Conservation (phyloP, 371 early-diverging fungal genomes). For the Blakeslea trispora region DNA sequence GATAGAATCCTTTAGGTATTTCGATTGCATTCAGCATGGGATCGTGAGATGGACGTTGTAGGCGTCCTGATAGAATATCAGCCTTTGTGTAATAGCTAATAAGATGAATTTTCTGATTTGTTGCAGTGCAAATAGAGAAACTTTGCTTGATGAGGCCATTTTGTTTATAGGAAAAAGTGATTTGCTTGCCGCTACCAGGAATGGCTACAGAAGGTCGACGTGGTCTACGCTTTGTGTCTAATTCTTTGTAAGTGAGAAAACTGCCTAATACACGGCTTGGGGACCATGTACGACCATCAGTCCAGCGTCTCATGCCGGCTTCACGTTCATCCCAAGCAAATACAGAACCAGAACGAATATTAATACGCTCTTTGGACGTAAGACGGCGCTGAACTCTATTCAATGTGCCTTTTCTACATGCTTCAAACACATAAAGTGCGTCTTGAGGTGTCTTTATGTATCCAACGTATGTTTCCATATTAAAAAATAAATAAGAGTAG, state of each 20-base stretch:
- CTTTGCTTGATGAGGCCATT: conserved; percentile 86
- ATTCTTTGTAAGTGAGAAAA: conserved; percentile 80
- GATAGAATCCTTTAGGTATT: conserved; percentile 61
- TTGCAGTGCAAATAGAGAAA: conserved; percentile 77
- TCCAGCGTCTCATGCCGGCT: conserved; percentile 90
- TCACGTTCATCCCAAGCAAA: conserved; percentile 90
- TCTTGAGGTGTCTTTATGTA: conserved; percentile 80
- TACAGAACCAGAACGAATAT: conserved; percentile 83
- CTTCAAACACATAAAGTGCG: conserved; percentile 82
- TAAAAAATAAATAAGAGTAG: not conserved
- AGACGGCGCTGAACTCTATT: conserved; percentile 78
- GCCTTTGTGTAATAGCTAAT: conserved; percentile 84
- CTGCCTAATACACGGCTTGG: conserved; percentile 84
- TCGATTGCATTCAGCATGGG: conserved; percentile 40
- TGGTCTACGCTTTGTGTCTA: conserved; percentile 59
- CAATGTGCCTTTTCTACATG: conserved; percentile 67
- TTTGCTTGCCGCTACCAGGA: conserved; percentile 15
- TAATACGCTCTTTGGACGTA: conserved; percentile 73
- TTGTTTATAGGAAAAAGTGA: conserved; percentile 55
- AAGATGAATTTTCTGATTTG: conserved; percentile 79
- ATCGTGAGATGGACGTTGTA: conserved; percentile 52
- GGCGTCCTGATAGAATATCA: conserved; percentile 60
- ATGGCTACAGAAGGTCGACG: conserved; percentile 19
- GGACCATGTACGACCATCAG: conserved; percentile 89
- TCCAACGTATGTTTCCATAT: conserved; percentile 77